phyloP scores from a whole-genome alignment of 495 filamentous ascomycete species.

The Stereocaulon alpinum region DNA sequence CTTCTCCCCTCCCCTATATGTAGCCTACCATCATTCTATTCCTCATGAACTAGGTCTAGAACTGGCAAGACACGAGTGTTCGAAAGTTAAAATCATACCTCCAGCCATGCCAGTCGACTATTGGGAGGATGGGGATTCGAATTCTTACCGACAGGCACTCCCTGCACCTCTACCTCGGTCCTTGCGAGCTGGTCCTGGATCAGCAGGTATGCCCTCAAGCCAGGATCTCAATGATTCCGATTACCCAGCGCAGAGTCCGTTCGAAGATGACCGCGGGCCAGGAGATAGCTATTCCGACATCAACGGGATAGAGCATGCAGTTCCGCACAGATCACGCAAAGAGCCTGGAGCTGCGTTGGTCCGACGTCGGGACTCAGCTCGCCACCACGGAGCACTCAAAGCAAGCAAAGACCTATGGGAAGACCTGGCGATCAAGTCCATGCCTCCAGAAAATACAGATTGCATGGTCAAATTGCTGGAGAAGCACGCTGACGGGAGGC shows the following conservation, averaged over 20 bases:
- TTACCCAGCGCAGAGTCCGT: not conserved
- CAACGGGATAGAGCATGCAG: slow-evolving; percentile 8
- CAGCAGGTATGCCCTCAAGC: not conserved
- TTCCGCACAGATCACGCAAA: not conserved
- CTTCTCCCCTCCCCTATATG: not conserved
- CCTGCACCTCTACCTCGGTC: not conserved
- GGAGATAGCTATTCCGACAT: not conserved
- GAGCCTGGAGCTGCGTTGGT: not conserved
- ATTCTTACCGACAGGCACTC: not conserved
- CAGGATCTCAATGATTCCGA: not conserved
- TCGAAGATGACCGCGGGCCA: slow-evolving; percentile 5
- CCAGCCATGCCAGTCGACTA: not conserved
- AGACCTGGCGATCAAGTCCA: slow-evolving; percentile 16
- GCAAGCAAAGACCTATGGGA: slow-evolving; percentile 9
- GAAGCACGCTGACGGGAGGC: slow-evolving; percentile 11
- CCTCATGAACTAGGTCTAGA: not conserved
- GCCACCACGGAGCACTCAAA: slow-evolving; percentile 9
- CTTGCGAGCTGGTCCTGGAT: not conserved
- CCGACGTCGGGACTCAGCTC: slow-evolving; percentile 9
- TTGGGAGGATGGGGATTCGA: not conserved
- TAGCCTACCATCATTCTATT: not conserved
- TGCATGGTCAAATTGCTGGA: slow-evolving; percentile 14
- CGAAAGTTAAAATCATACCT: not conserved
- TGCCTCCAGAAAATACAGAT: slow-evolving; percentile 15
- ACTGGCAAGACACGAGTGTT: not conserved